phyloP scores from a whole-genome alignment of 345 rosid genomes.

The Eucalyptus erythrocorys region DNA sequence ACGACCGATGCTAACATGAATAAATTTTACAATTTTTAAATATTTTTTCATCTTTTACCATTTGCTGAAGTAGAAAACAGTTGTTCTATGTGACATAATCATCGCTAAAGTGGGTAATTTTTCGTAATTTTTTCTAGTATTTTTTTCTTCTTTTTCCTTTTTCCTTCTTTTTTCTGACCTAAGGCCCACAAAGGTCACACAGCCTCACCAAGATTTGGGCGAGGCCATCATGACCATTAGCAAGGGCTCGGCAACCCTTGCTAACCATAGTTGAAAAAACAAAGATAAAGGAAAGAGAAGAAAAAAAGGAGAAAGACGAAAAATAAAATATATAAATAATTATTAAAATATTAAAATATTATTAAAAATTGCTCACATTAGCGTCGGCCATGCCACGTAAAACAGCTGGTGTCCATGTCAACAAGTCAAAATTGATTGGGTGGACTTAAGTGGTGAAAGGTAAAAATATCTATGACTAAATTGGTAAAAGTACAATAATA shows the following conservation, averaged over 20 bases:
- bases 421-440: background rate
- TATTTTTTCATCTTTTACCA: background rate
- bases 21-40: background rate
- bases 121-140: too few relatives aligned
- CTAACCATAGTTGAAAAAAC: background rate
- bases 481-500: too few relatives aligned
- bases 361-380: too few relatives aligned
- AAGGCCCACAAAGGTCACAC: background rate
- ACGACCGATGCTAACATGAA: too few relatives aligned
- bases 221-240: background rate
- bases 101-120: accelerated
- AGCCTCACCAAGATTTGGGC: background rate
- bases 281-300: background rate
- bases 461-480: too few relatives aligned
- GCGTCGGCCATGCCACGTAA: accelerated
- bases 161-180: background rate
- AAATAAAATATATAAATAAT: too few relatives aligned
- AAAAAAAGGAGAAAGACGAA: too few relatives aligned
- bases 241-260: background rate
- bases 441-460: background rate
- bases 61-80: accelerated
- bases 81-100: too few relatives aligned
- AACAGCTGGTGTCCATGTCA: background rate
- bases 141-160: too few relatives aligned
- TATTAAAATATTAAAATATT: too few relatives aligned